phyloP scores from a whole-genome alignment of 2,329 filamentous ascomycete genomes.

The Zymoseptoria passerinii region DNA sequence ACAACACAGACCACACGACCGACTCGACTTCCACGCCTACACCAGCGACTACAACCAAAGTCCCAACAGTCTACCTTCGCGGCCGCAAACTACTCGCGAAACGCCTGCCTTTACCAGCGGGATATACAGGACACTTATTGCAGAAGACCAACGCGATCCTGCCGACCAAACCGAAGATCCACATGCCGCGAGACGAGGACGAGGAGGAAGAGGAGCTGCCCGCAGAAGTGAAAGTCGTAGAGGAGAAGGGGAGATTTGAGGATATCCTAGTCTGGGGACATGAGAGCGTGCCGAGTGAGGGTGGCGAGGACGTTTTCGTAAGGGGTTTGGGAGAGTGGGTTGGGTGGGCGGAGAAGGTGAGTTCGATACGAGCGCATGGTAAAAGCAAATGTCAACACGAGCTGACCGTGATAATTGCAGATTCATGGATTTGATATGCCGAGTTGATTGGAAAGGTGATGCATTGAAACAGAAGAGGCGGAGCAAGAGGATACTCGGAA shows the following conservation, averaged over 20 bases:
- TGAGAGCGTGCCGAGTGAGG: slow-evolving; percentile 51
- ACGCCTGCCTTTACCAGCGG: slow-evolving; percentile 56
- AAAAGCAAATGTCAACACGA: background rate
- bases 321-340: slow-evolving; percentile 77
- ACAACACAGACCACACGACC: slow-evolving; percentile 1
- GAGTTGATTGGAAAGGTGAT: background rate
- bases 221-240: slow-evolving; percentile 49
- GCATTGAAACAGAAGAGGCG: background rate
- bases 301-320: slow-evolving; percentile 57
- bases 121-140: slow-evolving; percentile 47
- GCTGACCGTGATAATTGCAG: background rate
- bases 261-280: slow-evolving; percentile 78
- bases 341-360: slow-evolving; percentile 58
- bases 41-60: slow-evolving; percentile 3
- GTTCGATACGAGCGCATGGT: slow-evolving; percentile 18
- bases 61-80: slow-evolving; percentile 58
- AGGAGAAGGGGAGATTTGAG: slow-evolving; percentile 61
- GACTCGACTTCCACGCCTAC: slow-evolving; percentile 1
- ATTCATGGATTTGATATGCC: slow-evolving; percentile 10
- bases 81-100: slow-evolving; percentile 71
- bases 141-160: slow-evolving; percentile 21
- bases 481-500: background rate
- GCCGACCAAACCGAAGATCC: background rate
- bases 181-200: slow-evolving; percentile 13
- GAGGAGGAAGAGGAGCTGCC: slow-evolving; percentile 33